Conservation (phyloP, 2,329 filamentous ascomycete species). For the Aureobasidium namibiae region DNA sequence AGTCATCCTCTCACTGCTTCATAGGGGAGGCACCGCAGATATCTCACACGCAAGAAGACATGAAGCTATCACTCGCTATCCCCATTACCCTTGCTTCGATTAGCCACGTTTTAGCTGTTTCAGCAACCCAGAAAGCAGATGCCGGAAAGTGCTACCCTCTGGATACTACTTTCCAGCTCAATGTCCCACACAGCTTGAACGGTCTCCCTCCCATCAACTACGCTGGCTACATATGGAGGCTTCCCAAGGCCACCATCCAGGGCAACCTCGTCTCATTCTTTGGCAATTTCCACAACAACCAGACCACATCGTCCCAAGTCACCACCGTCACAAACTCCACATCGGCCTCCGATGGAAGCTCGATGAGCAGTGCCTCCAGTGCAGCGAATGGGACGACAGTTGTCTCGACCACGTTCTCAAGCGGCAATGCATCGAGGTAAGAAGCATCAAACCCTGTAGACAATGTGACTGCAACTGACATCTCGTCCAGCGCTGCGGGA, state of each 20-base stretch:
- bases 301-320: neutral
- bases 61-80: neutral
- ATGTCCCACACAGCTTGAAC: neutral
- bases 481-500: neutral
- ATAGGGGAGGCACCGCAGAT: too few relatives aligned
- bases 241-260: neutral
- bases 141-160: neutral
- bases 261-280: conserved; percentile 1
- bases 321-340: neutral
- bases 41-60: neutral
- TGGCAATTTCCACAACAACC: neutral
- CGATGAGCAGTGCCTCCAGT: neutral
- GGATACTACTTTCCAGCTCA: neutral
- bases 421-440: neutral
- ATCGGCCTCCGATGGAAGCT: neutral
- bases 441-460: neutral
- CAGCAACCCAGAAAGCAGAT: neutral
- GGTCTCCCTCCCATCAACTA: neutral
- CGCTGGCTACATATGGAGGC: neutral
- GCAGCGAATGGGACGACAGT: neutral
- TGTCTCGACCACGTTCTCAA: neutral
- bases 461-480: neutral
- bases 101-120: neutral
- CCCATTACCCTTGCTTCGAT: neutral
- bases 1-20: neutral